Base-by-base conservation (phyloP, 2,329 filamentous ascomycete species). In the Colletotrichum musae region DNA sequence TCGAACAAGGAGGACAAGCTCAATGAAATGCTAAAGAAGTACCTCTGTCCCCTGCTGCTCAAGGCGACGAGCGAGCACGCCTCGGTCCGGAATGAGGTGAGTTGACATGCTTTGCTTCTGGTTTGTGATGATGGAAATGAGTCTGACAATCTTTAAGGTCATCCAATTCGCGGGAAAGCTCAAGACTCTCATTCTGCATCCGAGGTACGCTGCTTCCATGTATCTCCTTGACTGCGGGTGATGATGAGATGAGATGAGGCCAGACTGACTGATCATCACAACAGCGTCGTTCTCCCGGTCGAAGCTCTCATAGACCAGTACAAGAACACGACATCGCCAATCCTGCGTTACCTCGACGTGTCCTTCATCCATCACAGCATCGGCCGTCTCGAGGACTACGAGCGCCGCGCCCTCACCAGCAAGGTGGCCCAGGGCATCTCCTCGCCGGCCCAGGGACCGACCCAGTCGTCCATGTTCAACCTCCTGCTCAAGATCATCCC, bases 301-400 rank as follows among this genome's bases (percentile, higher is more conserved):
- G 88, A 89, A n/a, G 89, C 91, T 16, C 86, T 99, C 18, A 80
- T 98, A 63, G 92, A 94, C 74, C 96, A 98, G 79, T 98, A 97
- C 85, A 97, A 97, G 79, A 89, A 70, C 28, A 89, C 89, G 45
- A 85, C 90, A 47, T 92, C 91, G 13, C 84, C 91, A 1, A 85
- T 98, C 45, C 89, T 99, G 72, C 92, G 94, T 72, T 93, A 97
- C 77, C 93, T 98, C 74, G 95, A 98, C 80, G 84, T 98, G 48
- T 86, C 93, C 18, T 97, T 97, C 77, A 92, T 98, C 45, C 93
- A 97, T 76, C 94, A 97, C 77, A 96, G 95, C 50, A 75, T 89
- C 32, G 79, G 83, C 50, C 84, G 87, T 3, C 77, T 88, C 24
- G 79, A 83, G 39, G 79, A 83, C 13, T 76, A 85, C 61, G 92